Base-by-base conservation (phyloP, 2,329 filamentous ascomycete genomes). In the Botrytis tulipae region DNA sequence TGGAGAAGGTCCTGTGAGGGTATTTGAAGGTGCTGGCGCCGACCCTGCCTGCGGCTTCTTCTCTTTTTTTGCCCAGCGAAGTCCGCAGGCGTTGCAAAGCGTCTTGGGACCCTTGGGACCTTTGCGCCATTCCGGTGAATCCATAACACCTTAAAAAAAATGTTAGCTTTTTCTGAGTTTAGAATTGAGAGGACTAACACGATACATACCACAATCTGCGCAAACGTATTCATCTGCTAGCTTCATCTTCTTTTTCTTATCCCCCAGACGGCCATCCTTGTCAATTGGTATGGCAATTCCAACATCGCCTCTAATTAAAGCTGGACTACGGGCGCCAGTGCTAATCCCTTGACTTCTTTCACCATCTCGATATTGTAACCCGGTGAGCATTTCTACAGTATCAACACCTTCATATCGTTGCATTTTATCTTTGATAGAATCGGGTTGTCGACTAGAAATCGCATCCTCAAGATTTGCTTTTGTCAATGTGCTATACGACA, bases 101-200 rank as follows among this genome's bases (percentile, higher is more conserved):
- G 95, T 98, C 83, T 98, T 98, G 1, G 95, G 95, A 3, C 95
- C 95, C 76, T 89, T 93, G 0, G 95, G 95, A 0, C 95, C 95
- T 82, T 97, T 98, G 75, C 95, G 88, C 95, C 95, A 98, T 84
- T 98, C 95, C 0, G 95, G 95, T 25, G 93, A 97, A 80, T 98
- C 95, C 59, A 97, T 87, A 0, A 94, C 98, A 48, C 89, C 89
- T 91, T 25, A 73, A 29, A 42, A n/a, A 40, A 18, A 14, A 48
- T 29, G 40, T 76, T 65, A 74, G 73, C 66, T 48, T 70, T 40
- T 40, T 40, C 37, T 40, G 37, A 3, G 37, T 12, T 40, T 40
- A 9, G 1, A 40, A 40, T 40, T 40, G 37, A 40, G 37, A 40
- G 9, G 9, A 40, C 12, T 40, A 46, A 22, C 22, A 42, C 40